Base-by-base conservation (phyloP, 768 basidiomycete species). In the Hygrocybe punicea region DNA sequence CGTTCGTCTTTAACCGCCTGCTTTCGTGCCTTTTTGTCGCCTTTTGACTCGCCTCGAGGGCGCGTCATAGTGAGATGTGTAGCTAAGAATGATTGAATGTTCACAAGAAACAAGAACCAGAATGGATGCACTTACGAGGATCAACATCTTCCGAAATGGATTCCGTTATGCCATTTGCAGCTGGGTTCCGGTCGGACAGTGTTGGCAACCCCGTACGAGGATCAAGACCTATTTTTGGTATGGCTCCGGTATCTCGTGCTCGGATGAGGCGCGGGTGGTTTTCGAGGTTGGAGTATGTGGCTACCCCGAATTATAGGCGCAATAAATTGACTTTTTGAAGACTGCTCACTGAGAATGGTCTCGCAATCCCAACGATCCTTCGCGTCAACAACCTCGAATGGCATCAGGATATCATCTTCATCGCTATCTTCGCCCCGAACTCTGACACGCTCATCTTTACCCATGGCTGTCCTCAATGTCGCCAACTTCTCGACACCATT, bases 261-360 rank as follows among this genome's bases (percentile, higher is more conserved):
- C 84, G 81, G 57, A 99, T 94, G 33, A 97, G 75, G 8, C 87
- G 84, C 0, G 97, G 97, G 68, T 98, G 97, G 65, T 99, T 99
- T 69, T 97, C 97, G 6, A 98, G 78, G 67, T 97, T 99, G n/a
- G 93, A 89, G 68, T 94, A 95, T 9, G 95, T 98, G 8, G 89
- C 96, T 97, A 66, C 17, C 29, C 50, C 44, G 36, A 37, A n/a
- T n/a, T 45, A 61, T 62, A 59, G 40, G 25, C 39, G n/a, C 47
- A 24, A 37, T 2, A 39, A 17, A 42, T 14, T 33, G 23, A 16
- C 51, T 2, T 25, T 24, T 51, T 29, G 19, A 24, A 11, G 17
- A 44, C 50, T 11, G 80, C 90, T 69, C 70, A 96, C 96, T 86
- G 2, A 99, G 76, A 37, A 99, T 89, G 1, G 93, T 97, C 71